Evolutionary conservation across 2,329 filamentous ascomycete genomes (phyloP).

Genomic region (Beauveria medogensis): DNA sequence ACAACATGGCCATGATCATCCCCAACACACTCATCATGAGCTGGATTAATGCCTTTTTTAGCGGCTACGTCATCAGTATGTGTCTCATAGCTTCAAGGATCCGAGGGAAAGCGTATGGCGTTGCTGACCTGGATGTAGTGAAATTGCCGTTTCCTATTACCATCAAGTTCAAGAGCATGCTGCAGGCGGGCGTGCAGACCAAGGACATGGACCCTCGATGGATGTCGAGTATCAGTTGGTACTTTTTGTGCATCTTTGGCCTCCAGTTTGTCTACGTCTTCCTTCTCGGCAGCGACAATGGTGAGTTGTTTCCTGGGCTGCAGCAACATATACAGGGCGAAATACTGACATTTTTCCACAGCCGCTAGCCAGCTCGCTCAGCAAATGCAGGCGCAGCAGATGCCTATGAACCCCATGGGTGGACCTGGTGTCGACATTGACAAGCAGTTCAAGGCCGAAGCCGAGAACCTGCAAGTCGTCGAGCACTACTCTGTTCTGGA

Average conservation of each 20-base stretch:
- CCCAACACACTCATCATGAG: constrained; percentile 99
- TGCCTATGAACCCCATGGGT: constrained; percentile 52
- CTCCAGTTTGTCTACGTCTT: constrained; percentile 97
- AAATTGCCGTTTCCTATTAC: constrained; percentile 96
- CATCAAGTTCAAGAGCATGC: constrained; percentile 98
- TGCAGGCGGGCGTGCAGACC: constrained; percentile 93
- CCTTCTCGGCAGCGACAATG: constrained; percentile 89
- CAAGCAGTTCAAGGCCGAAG: constrained; percentile 87
- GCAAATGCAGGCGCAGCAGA: constrained; percentile 67
- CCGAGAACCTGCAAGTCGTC: constrained; percentile 90
- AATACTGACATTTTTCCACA: constrained; percentile 27
- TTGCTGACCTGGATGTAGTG: constrained; percentile 42
- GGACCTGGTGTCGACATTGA: constrained; percentile 89
- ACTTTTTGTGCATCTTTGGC: constrained; percentile 95
- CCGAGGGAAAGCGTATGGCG: too few species aligned
- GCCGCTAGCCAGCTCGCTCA: constrained; percentile 87
- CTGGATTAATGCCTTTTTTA: constrained; percentile 99
- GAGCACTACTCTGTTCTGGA: constrained; percentile 91
- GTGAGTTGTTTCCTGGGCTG: constrained; percentile 42
- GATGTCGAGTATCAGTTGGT: constrained; percentile 98
- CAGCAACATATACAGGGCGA: background rate
- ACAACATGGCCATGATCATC: constrained; percentile 99
- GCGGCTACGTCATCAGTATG: constrained; percentile 90
- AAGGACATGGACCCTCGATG: constrained; percentile 94
- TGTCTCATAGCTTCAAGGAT: constrained; percentile 1